These are phyloP conservation scores for Theileria parva DNA, from an alignment of 169 alveolate species.

Conservation along the genomic window DNA sequence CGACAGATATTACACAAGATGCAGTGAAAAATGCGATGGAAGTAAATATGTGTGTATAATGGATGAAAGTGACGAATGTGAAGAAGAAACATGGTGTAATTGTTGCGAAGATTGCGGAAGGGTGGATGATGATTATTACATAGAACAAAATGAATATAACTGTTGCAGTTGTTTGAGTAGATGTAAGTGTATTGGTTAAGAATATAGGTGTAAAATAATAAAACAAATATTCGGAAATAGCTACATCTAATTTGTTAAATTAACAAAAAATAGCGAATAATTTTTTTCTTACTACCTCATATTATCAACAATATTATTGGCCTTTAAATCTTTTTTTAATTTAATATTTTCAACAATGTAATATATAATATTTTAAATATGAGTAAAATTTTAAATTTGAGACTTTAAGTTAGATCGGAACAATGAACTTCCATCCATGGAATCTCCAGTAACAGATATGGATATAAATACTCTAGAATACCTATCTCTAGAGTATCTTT, in stretches of 20 bases:
- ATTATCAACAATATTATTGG: background rate
- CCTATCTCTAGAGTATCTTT: constrained; percentile 40
- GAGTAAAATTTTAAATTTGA: background rate
- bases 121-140: background rate
- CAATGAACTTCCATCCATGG: background rate
- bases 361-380: background rate
- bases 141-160: background rate
- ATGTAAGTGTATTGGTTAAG: background rate
- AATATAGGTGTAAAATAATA: background rate
- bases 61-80: background rate
- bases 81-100: background rate
- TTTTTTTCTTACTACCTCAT: background rate
- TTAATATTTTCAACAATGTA: background rate
- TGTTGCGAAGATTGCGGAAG: background rate
- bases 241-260: background rate
- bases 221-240: background rate
- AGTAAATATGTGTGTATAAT: background rate
- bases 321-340: background rate
- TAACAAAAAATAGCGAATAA: background rate
- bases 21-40: background rate
- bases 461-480: constrained; percentile 17
- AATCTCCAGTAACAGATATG: background rate
- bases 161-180: background rate
- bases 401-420: background rate
- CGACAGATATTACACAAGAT: background rate